Base-by-base conservation (phyloP, 202 grass and related monocot species). In the Brachypodium distachyon region DNA sequence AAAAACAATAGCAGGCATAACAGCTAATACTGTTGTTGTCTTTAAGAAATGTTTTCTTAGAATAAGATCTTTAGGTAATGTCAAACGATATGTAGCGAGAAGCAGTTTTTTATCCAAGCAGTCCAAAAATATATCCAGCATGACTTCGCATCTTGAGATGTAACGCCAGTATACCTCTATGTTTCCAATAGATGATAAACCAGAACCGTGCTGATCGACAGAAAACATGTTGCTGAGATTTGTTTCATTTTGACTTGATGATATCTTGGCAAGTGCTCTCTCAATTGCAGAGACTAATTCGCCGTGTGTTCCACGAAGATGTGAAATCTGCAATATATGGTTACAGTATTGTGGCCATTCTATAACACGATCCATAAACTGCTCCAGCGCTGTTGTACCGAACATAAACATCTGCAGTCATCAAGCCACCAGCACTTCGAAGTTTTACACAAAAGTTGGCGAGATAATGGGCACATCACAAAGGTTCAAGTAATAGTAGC, bases 351-450 rank as follows among this genome's bases (percentile, higher is more conserved):
- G 91, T 52, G 95, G 95, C 91, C 89, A 94, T 64, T 94, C 91
- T 67, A 92, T 88, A 65, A 97, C 46, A 64, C 95, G 91, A 83
- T 94, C 95, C 87, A 88, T 92, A 76, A 97, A 97, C 44, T 97
- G 89, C 76, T 94, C 94, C 70, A 97, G 81, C 1, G 95, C 95
- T 79, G 88, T 90, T 7, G 86, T 94, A 26, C 94, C 94, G 25
- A 97, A 97, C 79, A 94, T 92, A 81, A 94, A 97, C 95, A 97
- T 97, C 95, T 97, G 91, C 55, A 90, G 77, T n/a, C 80, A 88
- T n/a, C 42, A 90, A 19, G 21, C 25, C 32, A 76, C 72, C 28
- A 81, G 46, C 58, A 54, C 9, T 62, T 53, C n/a, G 83, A 22
- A 61, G 19, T 67, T n/a, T 72, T 70, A 72, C 34, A 59, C 32